phyloP scores from a whole-genome alignment of 306 rosid species.

The Cucumis melo region DNA sequence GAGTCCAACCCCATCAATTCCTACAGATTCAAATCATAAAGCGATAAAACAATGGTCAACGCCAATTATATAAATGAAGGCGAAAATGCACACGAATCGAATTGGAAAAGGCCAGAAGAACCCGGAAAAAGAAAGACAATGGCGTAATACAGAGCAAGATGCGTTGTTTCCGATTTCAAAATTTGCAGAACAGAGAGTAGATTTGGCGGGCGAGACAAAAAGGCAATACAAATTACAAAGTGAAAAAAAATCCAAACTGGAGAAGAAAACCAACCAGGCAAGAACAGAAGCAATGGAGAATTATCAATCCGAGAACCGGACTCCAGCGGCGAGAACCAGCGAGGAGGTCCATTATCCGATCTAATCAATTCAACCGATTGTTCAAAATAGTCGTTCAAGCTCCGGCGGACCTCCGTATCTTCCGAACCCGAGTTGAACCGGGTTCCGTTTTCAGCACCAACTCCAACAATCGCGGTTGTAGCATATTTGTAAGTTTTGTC shows the following conservation, averaged over 20 bases:
- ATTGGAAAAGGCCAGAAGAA: not conserved
- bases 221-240: not conserved
- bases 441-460: not conserved
- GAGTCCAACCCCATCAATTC: conserved; percentile 76
- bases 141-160: not conserved
- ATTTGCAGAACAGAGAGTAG: not conserved
- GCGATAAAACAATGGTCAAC: not conserved
- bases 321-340: conserved; percentile 81
- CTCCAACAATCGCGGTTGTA: not conserved
- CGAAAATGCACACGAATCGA: not conserved
- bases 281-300: conserved; percentile 58
- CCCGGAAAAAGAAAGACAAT: not conserved
- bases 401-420: conserved; percentile 5
- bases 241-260: not conserved
- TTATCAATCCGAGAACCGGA: conserved; percentile 26
- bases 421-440: not conserved
- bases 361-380: conserved; percentile 29
- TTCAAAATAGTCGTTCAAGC: conserved; percentile 32
- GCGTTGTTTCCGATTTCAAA: not conserved
- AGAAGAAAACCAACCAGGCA: conserved; percentile 46
- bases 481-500: conserved; percentile 11
- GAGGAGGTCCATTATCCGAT: conserved; percentile 59
- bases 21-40: conserved; percentile 23
- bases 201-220: not conserved
- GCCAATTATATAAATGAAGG: not conserved